Percentiles rank a stretch among this genome's conserved stretches.
Evolutionary conservation across 2,329 filamentous ascomycete species (phyloP).

Genomic region (Sarocladiaceae sp.): DNA sequence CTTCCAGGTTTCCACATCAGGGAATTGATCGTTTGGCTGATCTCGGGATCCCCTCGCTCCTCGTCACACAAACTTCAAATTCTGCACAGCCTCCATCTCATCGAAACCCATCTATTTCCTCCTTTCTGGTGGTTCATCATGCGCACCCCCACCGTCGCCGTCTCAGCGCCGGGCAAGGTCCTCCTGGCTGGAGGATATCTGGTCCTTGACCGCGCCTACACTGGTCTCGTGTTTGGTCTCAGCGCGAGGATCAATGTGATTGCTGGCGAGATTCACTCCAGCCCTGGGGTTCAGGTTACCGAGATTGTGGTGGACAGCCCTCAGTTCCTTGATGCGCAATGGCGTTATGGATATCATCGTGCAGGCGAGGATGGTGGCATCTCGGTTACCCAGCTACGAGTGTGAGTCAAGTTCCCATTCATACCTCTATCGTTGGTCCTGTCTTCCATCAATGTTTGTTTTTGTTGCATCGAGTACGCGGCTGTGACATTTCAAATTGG

Average conservation of each 20-base stretch:
- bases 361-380: constrained; percentile 72
- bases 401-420: too few relatives aligned
- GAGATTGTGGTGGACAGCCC: constrained; percentile 87
- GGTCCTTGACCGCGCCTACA: constrained; percentile 83
- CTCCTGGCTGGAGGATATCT: constrained; percentile 92
- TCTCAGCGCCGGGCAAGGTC: constrained; percentile 95
- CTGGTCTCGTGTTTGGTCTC: constrained; percentile 67
- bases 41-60: background rate
- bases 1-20: background rate
- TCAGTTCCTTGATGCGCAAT: constrained; percentile 82
- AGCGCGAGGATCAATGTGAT: constrained; percentile 64
- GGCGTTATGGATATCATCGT: constrained; percentile 79
- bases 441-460: too few relatives aligned
- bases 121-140: background rate
- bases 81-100: too few relatives aligned
- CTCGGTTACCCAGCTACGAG: constrained; percentile 71
- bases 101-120: background rate
- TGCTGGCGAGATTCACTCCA: constrained; percentile 52
- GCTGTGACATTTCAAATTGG: background rate
- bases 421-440: too few relatives aligned
- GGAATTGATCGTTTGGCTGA: constrained; percentile 5
- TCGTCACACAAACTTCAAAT: background rate
- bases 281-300: constrained; percentile 57
- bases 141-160: constrained; percentile 41
- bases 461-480: background rate